phyloP scores from a whole-genome alignment of 805 yeast species.

The Hyphopichia homilentoma region DNA sequence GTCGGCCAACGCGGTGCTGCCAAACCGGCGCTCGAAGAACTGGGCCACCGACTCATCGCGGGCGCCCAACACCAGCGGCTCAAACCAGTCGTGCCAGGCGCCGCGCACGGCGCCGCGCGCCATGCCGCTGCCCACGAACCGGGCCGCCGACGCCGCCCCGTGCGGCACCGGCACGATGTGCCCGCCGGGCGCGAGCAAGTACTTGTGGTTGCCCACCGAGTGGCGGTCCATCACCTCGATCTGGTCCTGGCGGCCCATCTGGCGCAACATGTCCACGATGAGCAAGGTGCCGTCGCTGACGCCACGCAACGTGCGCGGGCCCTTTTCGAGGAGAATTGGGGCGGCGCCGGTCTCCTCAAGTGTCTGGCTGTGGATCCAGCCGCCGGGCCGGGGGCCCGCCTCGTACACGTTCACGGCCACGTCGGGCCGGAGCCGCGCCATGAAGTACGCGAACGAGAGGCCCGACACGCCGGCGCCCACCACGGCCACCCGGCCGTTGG shows the following conservation, averaged over 20 bases:
- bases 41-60: conserved; percentile 70
- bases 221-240: conserved; percentile 55
- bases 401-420: conserved; percentile 63
- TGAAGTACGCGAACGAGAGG: conserved; percentile 64
- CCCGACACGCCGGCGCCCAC: conserved; percentile 92
- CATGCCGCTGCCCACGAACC: conserved; percentile 38
- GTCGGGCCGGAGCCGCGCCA: conserved; percentile 75
- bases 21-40: conserved; percentile 69
- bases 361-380: conserved; percentile 64
- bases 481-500: conserved; percentile 55
- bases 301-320: conserved; percentile 89
- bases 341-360: conserved; percentile 20
- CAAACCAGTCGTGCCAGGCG: conserved; percentile 49
- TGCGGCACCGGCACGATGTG: conserved; percentile 55
- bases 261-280: conserved; percentile 55
- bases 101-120: conserved; percentile 44
- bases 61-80: conserved; percentile 13
- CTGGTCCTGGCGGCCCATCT: conserved; percentile 45
- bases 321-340: conserved; percentile 61
- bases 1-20: conserved; percentile 42
- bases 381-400: conserved; percentile 56
- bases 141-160: conserved; percentile 22
- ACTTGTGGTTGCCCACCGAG: conserved; percentile 70
- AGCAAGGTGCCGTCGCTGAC: conserved; percentile 72
- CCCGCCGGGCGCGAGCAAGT: conserved; percentile 46